Evolutionary conservation across 2,329 filamentous ascomycete genomes (phyloP).

Genomic region (Whalleya microplaca): DNA sequence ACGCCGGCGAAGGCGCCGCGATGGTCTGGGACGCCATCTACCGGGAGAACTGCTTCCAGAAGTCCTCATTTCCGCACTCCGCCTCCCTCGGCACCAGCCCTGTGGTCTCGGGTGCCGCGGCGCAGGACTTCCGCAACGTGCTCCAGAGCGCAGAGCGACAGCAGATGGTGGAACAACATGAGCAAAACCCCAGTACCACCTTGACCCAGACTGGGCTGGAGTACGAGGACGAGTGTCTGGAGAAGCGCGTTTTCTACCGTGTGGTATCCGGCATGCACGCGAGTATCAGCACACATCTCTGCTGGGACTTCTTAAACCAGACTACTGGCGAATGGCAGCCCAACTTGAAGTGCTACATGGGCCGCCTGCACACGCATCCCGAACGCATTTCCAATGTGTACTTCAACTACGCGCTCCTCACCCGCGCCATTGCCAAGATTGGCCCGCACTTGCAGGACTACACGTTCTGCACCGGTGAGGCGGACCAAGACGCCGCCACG

Average conservation of each 20-base stretch:
- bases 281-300: slow-evolving; percentile 94
- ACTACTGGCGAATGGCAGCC: slow-evolving; percentile 91
- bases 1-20: slow-evolving; percentile 79
- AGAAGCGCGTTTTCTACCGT: slow-evolving; percentile 98
- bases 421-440: slow-evolving; percentile 88
- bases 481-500: slow-evolving; percentile 75
- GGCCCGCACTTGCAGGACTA: slow-evolving; percentile 80
- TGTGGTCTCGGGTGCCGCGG: slow-evolving; percentile 54
- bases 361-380: slow-evolving; percentile 80
- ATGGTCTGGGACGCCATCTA: slow-evolving; percentile 98
- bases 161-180: slow-evolving; percentile 63
- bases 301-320: slow-evolving; percentile 95
- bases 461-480: slow-evolving; percentile 90
- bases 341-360: slow-evolving; percentile 86
- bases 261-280: slow-evolving; percentile 98
- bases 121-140: slow-evolving; percentile 64
- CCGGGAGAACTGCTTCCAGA: slow-evolving; percentile 92
- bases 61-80: slow-evolving; percentile 64
- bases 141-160: slow-evolving; percentile 63
- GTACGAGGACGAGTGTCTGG: slow-evolving; percentile 87
- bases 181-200: slow-evolving; percentile 57
- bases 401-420: slow-evolving; percentile 97
- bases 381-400: slow-evolving; percentile 97
- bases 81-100: slow-evolving; percentile 56
- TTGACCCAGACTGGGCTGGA: slow-evolving; percentile 70